Conservation (phyloP, 2,329 filamentous ascomycete genomes). For the Colletotrichum lindemuthianum region DNA sequence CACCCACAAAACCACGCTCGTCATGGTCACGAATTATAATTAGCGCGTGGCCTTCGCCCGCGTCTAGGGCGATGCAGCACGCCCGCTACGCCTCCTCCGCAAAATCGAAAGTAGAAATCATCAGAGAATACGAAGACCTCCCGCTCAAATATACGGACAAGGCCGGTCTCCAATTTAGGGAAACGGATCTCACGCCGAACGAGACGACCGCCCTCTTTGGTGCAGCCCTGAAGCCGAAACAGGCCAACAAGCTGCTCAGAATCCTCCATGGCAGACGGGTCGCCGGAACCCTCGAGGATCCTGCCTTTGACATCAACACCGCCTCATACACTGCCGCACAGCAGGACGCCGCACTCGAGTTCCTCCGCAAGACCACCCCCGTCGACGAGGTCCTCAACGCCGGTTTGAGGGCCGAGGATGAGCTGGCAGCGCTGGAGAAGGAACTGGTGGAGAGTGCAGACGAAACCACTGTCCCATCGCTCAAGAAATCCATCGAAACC, state of each 20-base stretch:
- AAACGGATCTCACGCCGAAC: constrained; percentile 56
- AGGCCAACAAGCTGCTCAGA: constrained; percentile 64
- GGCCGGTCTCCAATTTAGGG: constrained; percentile 63
- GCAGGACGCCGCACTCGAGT: constrained; percentile 59
- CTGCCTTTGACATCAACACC: constrained; percentile 60
- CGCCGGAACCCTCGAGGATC: constrained; percentile 71
- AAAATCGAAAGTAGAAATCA: constrained; percentile 41
- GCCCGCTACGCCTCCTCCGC: constrained; percentile 12
- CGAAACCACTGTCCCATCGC: constrained; percentile 35
- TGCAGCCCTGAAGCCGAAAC: constrained; percentile 50
- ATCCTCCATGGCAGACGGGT: constrained; percentile 72
- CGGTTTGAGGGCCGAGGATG: constrained; percentile 70
- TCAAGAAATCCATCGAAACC: constrained; percentile 2
- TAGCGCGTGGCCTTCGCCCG: constrained; percentile 22
- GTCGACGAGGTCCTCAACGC: constrained; percentile 71
- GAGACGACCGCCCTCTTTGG: constrained; percentile 64
- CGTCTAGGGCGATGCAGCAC: not conserved
- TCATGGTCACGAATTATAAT: constrained; percentile 16
- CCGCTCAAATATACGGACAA: constrained; percentile 66
- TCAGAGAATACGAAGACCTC: constrained; percentile 67
- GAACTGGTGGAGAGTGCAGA: constrained; percentile 38
- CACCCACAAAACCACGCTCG: constrained; percentile 16
- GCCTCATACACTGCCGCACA: constrained; percentile 53
- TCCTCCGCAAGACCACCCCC: constrained; percentile 63
- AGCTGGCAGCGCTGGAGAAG: constrained; percentile 64